Percentiles rank a stretch among this genome's conserved stretches.
phyloP scores from a whole-genome alignment of 139 green algal species.

The Coccomyxa sp. region DNA sequence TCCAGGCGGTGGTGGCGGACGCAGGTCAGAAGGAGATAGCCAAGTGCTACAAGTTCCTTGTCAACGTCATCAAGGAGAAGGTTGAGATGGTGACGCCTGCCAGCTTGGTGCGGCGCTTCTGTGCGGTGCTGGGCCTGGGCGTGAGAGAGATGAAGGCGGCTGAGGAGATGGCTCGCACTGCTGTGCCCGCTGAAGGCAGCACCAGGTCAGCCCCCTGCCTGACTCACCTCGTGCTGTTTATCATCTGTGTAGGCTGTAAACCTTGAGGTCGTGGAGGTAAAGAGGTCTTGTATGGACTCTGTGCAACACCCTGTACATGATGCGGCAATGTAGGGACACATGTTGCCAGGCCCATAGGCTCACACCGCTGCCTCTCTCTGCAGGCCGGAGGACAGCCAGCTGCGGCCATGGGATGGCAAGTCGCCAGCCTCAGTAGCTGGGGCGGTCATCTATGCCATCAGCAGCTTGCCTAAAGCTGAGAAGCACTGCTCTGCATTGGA shows the following conservation, averaged over 20 bases:
- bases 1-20: conserved; percentile 56
- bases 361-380: not conserved
- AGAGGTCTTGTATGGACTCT: not conserved
- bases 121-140: conserved; percentile 35
- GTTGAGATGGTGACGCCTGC: conserved; percentile 10
- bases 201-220: conserved; percentile 13
- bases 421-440: conserved; percentile 65
- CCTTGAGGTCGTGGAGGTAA: not conserved
- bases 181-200: conserved; percentile 2
- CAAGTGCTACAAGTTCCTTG: conserved; percentile 58
- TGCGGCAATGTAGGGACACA: not conserved
- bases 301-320: not conserved
- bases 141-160: conserved; percentile 22
- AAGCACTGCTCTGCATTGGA: conserved; percentile 14
- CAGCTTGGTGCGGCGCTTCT: conserved; percentile 50
- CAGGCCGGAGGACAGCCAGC: conserved; percentile 13
- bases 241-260: not conserved
- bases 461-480: conserved; percentile 28
- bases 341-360: not conserved
- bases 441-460: conserved; percentile 66
- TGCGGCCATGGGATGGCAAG: conserved; percentile 63
- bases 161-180: conserved; percentile 11
- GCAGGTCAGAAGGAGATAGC: conserved; percentile 74
- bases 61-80: conserved; percentile 22
- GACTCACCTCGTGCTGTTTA: not conserved